Evolutionary conservation across 1,139 yeast genomes (phyloP).

Genomic region (Candida sp.): DNA sequence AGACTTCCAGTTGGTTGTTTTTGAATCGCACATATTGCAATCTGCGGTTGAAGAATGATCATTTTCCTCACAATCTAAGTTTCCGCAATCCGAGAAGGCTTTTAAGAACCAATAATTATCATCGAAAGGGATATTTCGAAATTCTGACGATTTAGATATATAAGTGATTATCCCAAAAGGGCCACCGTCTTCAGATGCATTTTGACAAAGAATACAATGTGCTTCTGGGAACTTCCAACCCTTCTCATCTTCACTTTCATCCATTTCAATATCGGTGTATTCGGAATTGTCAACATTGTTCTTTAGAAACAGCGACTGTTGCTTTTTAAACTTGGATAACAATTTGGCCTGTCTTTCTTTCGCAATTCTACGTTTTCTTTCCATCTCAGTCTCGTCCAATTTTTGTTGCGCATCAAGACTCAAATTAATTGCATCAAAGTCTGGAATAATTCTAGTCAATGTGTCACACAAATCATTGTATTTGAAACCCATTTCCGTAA

Average conservation of each 20-base stretch:
- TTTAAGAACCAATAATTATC: slow-evolving; percentile 65
- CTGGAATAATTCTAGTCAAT: slow-evolving; percentile 16
- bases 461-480: slow-evolving; percentile 19
- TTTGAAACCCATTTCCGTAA: slow-evolving; percentile 30
- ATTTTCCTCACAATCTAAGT: slow-evolving; percentile 42
- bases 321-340: slow-evolving; percentile 74
- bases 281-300: slow-evolving; percentile 29
- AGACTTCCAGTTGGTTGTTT: slow-evolving; percentile 30
- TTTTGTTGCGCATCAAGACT: slow-evolving; percentile 12
- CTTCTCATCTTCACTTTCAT: slow-evolving; percentile 20
- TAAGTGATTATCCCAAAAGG: slow-evolving; percentile 74
- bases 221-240: slow-evolving; percentile 75
- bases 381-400: slow-evolving; percentile 42
- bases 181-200: slow-evolving; percentile 66
- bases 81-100: slow-evolving; percentile 55
- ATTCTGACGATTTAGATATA: slow-evolving; percentile 56
- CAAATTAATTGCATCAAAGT: slow-evolving; percentile 17
- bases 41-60: slow-evolving; percentile 5
- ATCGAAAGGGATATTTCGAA: slow-evolving; percentile 61
- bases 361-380: slow-evolving; percentile 65
- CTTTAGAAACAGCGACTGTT: slow-evolving; percentile 68
- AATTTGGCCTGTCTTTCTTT: slow-evolving; percentile 69
- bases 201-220: slow-evolving; percentile 86
- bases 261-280: slow-evolving; percentile 36
- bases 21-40: slow-evolving; percentile 11